Evolutionary conservation across 2,329 filamentous ascomycete genomes (phyloP), one percentile per base, ranked within the genome.

Genomic region (Aschersonia sp.): DNA sequence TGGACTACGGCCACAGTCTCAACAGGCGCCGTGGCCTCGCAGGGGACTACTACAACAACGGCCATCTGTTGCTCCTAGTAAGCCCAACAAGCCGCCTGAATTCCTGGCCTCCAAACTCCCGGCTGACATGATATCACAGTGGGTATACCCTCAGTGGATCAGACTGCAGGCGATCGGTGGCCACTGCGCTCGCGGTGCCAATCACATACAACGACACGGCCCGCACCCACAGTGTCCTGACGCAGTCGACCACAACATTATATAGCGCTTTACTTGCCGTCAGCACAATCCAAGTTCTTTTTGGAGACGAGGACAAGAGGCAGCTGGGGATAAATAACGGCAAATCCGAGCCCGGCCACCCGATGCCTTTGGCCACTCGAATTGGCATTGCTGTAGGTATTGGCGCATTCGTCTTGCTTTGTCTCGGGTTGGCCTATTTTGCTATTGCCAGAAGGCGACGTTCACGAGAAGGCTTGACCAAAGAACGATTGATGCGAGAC

Each of bases 51-150:
- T 31, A 66, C 62, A n/a, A 67, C 62, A 6, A 67, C 65, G 9
- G 63, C 63, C 5, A 54, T 66, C 12, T 67, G 65, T 50, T 68
- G 65, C 46, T 68, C 65, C 47, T 65, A 61, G 65, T 68, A 63
- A 49, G 65, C 62, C 35, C 30, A 6, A 30, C 14, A 12, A 6
- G 5, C 30, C 11, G 10, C 37, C 5, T n/a, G 29, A 14, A 35
- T 30, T n/a, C 14, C 12, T 2, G 11, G 39, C 11, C n/a, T 9
- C 11, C 7, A n/a, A 7, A 4, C 30, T 11, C 22, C 30, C 22
- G 29, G 22, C 35, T 48, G 9, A 39, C 47, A 22, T 45, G 7
- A n/a, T 44, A 10, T 40, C 47, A 11, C 44, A 67, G 65, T 32
- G 59, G 65, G 49, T 67, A 64, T 49, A 55, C 55, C 2, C 49